These are phyloP conservation scores for Phytophthora podocarpi DNA, from an alignment of 352 stramenopile genomes.

Conservation along the genomic window DNA sequence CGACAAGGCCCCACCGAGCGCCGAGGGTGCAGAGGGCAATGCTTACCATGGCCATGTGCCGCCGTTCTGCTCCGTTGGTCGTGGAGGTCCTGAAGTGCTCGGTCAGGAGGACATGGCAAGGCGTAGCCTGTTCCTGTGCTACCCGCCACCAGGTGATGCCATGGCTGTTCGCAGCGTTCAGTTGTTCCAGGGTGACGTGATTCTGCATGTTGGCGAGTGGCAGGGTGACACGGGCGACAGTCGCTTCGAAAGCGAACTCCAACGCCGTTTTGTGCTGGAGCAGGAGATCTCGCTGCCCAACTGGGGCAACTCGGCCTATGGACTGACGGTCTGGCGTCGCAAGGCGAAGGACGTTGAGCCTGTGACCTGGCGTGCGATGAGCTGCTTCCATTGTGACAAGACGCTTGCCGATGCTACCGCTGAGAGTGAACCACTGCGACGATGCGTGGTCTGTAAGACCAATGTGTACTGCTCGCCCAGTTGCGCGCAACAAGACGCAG, in stretches of 20 bases:
- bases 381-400: constrained; percentile 62
- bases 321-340: constrained; percentile 72
- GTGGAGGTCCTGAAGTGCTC: constrained; percentile 64
- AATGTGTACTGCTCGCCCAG: constrained; percentile 75
- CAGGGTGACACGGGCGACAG: constrained; percentile 76
- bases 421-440: constrained; percentile 52
- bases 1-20: constrained; percentile 55
- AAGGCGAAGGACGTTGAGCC: constrained; percentile 28
- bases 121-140: constrained; percentile 73
- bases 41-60: constrained; percentile 72
- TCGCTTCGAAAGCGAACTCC: constrained; percentile 68
- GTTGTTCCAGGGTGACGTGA: constrained; percentile 64
- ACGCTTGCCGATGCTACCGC: constrained; percentile 39
- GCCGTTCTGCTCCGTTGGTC: constrained; percentile 61
- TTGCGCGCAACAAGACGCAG: constrained; percentile 47
- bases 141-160: constrained; percentile 62
- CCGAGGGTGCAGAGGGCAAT: constrained; percentile 42
- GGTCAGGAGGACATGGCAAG: constrained; percentile 37
- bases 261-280: constrained; percentile 54
- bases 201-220: constrained; percentile 82
- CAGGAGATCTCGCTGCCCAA: constrained; percentile 70
- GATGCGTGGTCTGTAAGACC: constrained; percentile 80
- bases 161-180: constrained; percentile 67
- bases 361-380: constrained; percentile 37
- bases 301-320: constrained; percentile 82